These are phyloP conservation scores for Triticum monococcum DNA, from an alignment of 176 grass and related monocot species.

Conservation along the genomic window DNA sequence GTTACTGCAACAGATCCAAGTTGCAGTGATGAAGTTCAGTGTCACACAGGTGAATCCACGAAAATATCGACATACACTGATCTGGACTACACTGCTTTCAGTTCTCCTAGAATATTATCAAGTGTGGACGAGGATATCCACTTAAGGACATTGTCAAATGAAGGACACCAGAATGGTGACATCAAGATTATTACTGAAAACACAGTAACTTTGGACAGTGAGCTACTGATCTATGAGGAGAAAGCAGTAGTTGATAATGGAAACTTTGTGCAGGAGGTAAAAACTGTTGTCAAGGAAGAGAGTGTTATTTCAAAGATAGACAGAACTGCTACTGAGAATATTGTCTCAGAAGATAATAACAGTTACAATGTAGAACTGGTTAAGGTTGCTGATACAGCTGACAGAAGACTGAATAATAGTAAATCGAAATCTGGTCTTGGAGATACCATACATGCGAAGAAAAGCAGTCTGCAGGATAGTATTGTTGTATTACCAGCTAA, in stretches of 20 bases:
- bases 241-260: slow-evolving; percentile 84
- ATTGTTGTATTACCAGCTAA: slow-evolving; percentile 46
- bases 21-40: slow-evolving; percentile 42
- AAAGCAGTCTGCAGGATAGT: slow-evolving; percentile 43
- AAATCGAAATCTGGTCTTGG: slow-evolving; percentile 29
- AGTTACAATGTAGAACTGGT: slow-evolving; percentile 21
- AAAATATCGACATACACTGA: slow-evolving; percentile 42
- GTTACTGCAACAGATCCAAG: slow-evolving; percentile 44
- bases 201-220: slow-evolving; percentile 47
- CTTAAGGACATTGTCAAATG: slow-evolving; percentile 30
- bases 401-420: slow-evolving; percentile 32
- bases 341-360: slow-evolving; percentile 19
- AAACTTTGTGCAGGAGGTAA: slow-evolving; percentile 48
- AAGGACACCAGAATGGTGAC: slow-evolving; percentile 37
- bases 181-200: slow-evolving; percentile 63
- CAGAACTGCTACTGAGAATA: slow-evolving; percentile 25
- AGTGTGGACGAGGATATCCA: slow-evolving; percentile 24
- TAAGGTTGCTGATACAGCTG: slow-evolving; percentile 29
- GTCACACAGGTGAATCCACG: slow-evolving; percentile 4
- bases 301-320: slow-evolving; percentile 26
- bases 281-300: slow-evolving; percentile 66
- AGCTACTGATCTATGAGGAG: slow-evolving; percentile 73
- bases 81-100: slow-evolving; percentile 37
- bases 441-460: slow-evolving; percentile 30
- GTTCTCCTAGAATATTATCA: slow-evolving; percentile 26